Evolutionary conservation across 768 basidiomycete genomes (phyloP), one percentile per base, ranked within the genome.

Genomic region (Psilocybe tampanensis): DNA sequence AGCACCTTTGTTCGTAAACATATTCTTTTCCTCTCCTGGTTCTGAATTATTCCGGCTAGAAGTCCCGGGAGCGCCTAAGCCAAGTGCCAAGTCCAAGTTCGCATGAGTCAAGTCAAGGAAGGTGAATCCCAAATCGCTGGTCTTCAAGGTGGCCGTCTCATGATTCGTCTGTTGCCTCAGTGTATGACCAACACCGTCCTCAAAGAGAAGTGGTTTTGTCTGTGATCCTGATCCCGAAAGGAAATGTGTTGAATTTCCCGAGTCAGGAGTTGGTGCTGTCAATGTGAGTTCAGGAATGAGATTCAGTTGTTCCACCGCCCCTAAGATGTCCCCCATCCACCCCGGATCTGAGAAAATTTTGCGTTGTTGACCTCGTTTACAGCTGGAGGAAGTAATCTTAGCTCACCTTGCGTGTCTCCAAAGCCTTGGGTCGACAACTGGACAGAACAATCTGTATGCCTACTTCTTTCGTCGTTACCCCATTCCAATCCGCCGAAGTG

Each of bases 221-320:
- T n/a, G n/a, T n/a, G 51, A 36, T 23, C 21, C 34, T 42, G 33
- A 39, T 43, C 54, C 52, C n/a, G 43, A 42, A 4, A 13, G 47
- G 17, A 55, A 55, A 23, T 54, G 44, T 21, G 63, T 56, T 11
- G 66, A 64, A 26, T 56, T 60, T 19, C 63, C 65, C 29, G 65
- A 55, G 44, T 74, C 70, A 24, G 73, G 73, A 17, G 72, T 73
- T 7, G 71, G 72, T 22, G 65, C 66, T 33, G 73, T 74, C 55
- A 74, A 58, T 34, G n/a, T n/a, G 22, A 74, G 61, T 45, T 64
- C 66, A 13, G 73, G 73, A 33, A 71, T 60, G 44, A 50, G 42
- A n/a, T 60, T 48, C 34, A 47, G 45, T 19, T 58, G 50, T 32
- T 62, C 50, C 15, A 58, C 50, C 24, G 54, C 34, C 43, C 57